Percentiles rank a stretch among this genome's conserved stretches.
Conservation (phyloP, 1,284 basidiomycete species). For the Ustilago cynodontis region DNA sequence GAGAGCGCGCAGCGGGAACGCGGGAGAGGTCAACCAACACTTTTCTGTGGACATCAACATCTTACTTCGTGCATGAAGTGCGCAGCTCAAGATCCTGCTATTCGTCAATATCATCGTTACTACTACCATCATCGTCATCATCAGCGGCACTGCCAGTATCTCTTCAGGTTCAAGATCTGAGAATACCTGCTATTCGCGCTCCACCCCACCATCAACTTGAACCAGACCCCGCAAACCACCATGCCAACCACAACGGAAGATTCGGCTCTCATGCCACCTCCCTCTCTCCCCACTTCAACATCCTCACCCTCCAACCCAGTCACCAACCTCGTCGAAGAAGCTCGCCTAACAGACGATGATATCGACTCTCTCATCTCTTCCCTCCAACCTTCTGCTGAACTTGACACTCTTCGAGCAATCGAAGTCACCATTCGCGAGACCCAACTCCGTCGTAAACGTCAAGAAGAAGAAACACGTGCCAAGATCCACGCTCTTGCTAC, state of each 20-base stretch:
- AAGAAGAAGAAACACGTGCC: slow-evolving; percentile 36
- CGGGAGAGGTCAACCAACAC: slow-evolving; percentile 33
- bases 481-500: slow-evolving; percentile 49
- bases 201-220: not conserved
- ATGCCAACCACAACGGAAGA: slow-evolving; percentile 17
- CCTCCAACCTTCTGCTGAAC: slow-evolving; percentile 39
- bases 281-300: not conserved
- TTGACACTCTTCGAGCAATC: slow-evolving; percentile 43
- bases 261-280: slow-evolving; percentile 20
- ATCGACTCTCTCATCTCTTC: slow-evolving; percentile 46
- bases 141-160: not conserved
- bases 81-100: not conserved
- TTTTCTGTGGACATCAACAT: slow-evolving; percentile 35
- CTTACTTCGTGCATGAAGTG: slow-evolving; percentile 17
- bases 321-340: slow-evolving; percentile 20
- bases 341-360: slow-evolving; percentile 42
- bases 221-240: not conserved
- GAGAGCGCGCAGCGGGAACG: slow-evolving; percentile 11
- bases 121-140: slow-evolving; percentile 11
- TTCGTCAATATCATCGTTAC: not conserved
- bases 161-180: too few relatives aligned
- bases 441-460: slow-evolving; percentile 16
- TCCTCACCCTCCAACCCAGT: not conserved
- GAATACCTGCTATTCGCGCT: not conserved
- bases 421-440: slow-evolving; percentile 52